Conservation (phyloP, 2,329 filamentous ascomycete species). For the Ophiostoma himal-ulmi region DNA sequence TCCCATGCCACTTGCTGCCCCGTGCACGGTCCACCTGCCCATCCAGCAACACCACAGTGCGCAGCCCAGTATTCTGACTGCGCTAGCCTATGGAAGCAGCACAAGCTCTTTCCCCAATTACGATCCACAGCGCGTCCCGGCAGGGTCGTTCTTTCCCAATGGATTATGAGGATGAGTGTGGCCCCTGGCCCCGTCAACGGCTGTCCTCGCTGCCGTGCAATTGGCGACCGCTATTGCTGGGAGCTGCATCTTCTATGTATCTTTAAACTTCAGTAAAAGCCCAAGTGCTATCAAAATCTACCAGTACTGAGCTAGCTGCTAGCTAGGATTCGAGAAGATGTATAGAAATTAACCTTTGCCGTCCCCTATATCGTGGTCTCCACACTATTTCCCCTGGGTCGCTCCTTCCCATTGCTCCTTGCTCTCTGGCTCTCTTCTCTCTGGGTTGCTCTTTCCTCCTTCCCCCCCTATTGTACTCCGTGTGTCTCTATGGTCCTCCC, state of each 20-base stretch:
- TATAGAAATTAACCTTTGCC: conserved; percentile 20
- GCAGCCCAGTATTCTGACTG: conserved; percentile 1
- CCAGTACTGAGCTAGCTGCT: not conserved
- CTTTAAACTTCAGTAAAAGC: not conserved
- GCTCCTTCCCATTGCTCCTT: conserved; percentile 18
- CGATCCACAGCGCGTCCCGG: conserved; percentile 17
- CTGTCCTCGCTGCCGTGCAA: not conserved
- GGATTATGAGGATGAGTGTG: not conserved
- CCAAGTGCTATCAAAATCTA: not conserved
- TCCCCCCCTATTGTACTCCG: not conserved
- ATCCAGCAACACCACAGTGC: conserved; percentile 1
- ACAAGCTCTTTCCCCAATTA: conserved; percentile 20
- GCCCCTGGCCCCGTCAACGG: conserved; percentile 7
- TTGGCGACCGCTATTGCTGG: not conserved
- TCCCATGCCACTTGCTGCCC: not conserved
- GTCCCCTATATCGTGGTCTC: conserved; percentile 18
- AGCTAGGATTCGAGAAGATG: not conserved
- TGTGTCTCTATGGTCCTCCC: conserved; percentile 14
- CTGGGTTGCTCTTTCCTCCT: conserved; percentile 14
- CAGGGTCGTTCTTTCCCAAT: conserved; percentile 12
- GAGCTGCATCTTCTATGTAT: too few species aligned
- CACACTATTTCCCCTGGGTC: conserved; percentile 15
- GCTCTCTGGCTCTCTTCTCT: not conserved
- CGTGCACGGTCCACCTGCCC: not conserved
- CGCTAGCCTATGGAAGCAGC: not conserved